Base-by-base conservation (phyloP, 345 rosid species). In the Euphorbia peplus region DNA sequence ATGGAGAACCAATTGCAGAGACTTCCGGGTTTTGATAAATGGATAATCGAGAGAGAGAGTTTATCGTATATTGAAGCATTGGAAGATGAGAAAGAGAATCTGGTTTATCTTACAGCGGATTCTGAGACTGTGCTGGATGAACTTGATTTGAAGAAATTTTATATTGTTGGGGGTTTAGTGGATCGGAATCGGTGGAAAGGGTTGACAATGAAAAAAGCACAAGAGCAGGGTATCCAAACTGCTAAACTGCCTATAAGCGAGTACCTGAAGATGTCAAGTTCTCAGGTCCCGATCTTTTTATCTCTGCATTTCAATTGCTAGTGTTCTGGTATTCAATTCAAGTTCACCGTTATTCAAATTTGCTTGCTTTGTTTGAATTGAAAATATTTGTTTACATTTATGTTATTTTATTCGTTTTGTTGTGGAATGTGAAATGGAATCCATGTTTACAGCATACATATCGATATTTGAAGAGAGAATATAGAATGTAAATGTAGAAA, bases 171-270 rank as follows among this genome's bases (percentile, higher is more conserved):
- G 32, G 98, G 98, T 57, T 79, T 95, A 71, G 98, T 92, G 37
- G 98, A 95, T 75, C 81, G 99, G 51, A 95, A 95, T 80, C 71
- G 98, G n/a, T 90, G 87, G 85, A 95, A 95, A 75, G 97, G 98
- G 63, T 77, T 92, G 75, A 92, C 96, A 12, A 84, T 88, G 96
- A 80, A 80, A 83, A 92, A 95, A 81, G 99, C 93, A 7, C 79
- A 84, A 70, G 98, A 90, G 78, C 98, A 91, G 63, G 93, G 93
- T 52, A 90, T 95, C 59, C 89, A 84, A 75, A 88, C 97, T 28
- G 93, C 96, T 4, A 90, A 82, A 66, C 90, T 95, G 57, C 99
- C 99, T 0, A 91, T 95, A 0, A 90, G 90, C 71, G 87, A 73
- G 80, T 90, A 86, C 80, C 74, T 95, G 83, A 91, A 95, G 83